Percentiles rank a stretch among this genome's conserved stretches.
phyloP scores from a whole-genome alignment of 2,329 filamentous ascomycete genomes.

The Pestalotiopsis sp. region DNA sequence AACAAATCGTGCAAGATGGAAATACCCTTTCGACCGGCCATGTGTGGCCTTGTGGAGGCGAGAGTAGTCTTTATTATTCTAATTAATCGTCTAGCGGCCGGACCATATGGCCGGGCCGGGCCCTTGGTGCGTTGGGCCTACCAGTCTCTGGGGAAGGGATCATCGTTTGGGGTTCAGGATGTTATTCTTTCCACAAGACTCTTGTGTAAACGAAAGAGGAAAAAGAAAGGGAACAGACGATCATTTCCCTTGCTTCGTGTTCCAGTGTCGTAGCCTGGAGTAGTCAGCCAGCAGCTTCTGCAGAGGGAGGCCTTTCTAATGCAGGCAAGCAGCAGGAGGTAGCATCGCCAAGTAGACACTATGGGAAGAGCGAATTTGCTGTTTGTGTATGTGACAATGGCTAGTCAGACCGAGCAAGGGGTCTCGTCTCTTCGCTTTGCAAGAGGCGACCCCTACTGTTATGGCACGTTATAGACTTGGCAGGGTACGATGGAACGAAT shows the following conservation, averaged over 20 bases:
- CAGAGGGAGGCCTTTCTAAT: not conserved
- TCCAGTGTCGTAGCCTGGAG: not conserved
- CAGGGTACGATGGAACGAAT: not conserved
- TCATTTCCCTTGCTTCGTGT: not conserved
- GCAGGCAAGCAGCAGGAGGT: not conserved
- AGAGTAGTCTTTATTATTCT: not conserved
- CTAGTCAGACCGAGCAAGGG: not conserved
- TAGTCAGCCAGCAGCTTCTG: not conserved
- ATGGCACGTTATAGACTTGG: not conserved
- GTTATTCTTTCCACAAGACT: not conserved
- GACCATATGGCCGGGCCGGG: not conserved
- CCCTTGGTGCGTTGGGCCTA: not conserved
- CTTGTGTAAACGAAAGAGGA: not conserved
- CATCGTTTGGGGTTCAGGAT: not conserved
- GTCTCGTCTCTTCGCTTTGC: not conserved
- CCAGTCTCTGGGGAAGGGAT: not conserved
- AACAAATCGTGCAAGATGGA: not conserved
- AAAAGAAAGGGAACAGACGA: not conserved
- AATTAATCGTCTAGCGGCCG: not conserved
- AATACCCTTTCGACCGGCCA: not conserved
- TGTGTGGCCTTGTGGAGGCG: not conserved
- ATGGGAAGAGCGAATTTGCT: not conserved
- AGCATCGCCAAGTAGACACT: not conserved
- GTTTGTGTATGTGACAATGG: not conserved
- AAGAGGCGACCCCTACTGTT: not conserved